Evolutionary conservation across 805 yeast genomes (phyloP).

Genomic region (Metschnikowia lunata): DNA sequence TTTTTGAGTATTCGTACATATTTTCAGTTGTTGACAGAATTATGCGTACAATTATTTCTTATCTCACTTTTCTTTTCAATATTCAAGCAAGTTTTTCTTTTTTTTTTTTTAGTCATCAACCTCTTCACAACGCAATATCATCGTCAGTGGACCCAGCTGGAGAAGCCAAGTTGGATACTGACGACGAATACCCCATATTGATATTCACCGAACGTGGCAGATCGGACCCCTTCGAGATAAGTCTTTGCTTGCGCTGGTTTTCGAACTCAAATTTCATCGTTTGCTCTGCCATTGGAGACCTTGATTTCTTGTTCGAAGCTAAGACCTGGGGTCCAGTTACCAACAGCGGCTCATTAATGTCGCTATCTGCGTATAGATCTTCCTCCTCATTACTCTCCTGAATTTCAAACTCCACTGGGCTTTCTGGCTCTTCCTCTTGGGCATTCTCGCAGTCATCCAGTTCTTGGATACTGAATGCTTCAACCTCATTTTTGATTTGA

Average conservation of each 20-base stretch:
- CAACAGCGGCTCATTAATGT: slow-evolving; percentile 1
- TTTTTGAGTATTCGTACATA: not conserved
- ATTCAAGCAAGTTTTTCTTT: too few species aligned
- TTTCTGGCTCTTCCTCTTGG: slow-evolving; percentile 11
- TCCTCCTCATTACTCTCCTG: slow-evolving; percentile 7
- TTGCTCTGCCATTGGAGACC: slow-evolving; percentile 17
- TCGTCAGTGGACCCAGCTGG: slow-evolving; percentile 15
- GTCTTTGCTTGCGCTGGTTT: slow-evolving; percentile 18
- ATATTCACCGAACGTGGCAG: slow-evolving; percentile 17
- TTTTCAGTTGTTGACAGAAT: too few species aligned
- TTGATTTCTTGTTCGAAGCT: slow-evolving; percentile 11
- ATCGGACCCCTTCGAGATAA: slow-evolving; percentile 16
- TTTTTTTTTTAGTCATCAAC: not conserved
- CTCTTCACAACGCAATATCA: not conserved
- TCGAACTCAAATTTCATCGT: slow-evolving; percentile 13
- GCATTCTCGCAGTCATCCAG: slow-evolving; percentile 14
- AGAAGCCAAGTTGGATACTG: slow-evolving; percentile 17
- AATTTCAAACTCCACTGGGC: not conserved
- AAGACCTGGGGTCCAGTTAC: not conserved
- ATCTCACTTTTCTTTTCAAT: not conserved
- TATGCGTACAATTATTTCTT: too few species aligned
- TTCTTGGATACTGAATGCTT: slow-evolving; percentile 12
- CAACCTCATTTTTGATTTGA: slow-evolving; percentile 10
- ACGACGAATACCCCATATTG: slow-evolving; percentile 15
- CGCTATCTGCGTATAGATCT: slow-evolving; percentile 10